Conservation (phyloP, 176 grass and related monocot genomes). For the Carex cristatella region DNA sequence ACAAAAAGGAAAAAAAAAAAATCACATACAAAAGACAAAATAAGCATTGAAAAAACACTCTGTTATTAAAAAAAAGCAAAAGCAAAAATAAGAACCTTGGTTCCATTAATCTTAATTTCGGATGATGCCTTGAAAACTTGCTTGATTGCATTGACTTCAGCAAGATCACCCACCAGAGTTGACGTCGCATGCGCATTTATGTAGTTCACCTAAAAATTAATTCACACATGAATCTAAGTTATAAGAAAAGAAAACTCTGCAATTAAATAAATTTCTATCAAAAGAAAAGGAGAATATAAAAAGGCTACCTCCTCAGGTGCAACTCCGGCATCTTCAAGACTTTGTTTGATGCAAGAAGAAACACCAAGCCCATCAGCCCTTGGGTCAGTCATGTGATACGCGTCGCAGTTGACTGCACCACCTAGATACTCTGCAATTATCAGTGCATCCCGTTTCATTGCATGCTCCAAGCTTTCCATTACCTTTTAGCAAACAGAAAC, state of each 20-base stretch:
- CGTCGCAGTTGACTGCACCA: slow-evolving; percentile 95
- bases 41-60: neutral
- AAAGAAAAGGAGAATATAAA: neutral
- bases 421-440: slow-evolving; percentile 91
- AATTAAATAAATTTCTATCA: neutral
- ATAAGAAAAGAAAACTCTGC: neutral
- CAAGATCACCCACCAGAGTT: slow-evolving; percentile 80
- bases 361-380: slow-evolving; percentile 94
- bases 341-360: slow-evolving; percentile 78
- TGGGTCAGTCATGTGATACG: slow-evolving; percentile 97
- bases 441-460: slow-evolving; percentile 82
- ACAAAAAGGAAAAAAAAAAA: neutral
- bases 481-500: slow-evolving; percentile 42
- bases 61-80: neutral
- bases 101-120: slow-evolving; percentile 88
- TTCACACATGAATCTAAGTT: neutral
- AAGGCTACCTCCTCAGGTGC: slow-evolving; percentile 75
- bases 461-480: slow-evolving; percentile 97
- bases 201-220: slow-evolving; percentile 81
- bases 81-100: slow-evolving; percentile 41
- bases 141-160: slow-evolving; percentile 89
- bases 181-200: slow-evolving; percentile 98
- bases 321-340: slow-evolving; percentile 79
- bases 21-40: neutral
- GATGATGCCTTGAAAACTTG: slow-evolving; percentile 79